These are phyloP conservation scores for Schwanniomyces sp. DNA, from an alignment of 805 yeast species.

Conservation along the genomic window DNA sequence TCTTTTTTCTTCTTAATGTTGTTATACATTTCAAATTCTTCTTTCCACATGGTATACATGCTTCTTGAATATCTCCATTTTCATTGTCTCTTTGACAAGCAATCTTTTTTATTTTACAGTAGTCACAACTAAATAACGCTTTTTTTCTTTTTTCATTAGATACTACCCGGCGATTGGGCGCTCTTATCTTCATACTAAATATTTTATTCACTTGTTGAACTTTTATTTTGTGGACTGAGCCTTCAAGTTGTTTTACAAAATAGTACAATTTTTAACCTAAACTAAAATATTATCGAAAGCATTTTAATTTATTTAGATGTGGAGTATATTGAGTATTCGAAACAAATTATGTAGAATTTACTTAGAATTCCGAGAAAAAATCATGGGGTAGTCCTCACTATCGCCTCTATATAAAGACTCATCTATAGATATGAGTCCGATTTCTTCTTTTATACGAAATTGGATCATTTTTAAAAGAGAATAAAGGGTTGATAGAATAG, in stretches of 20 bases:
- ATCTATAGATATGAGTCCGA: constrained; percentile 12
- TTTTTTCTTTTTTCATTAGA: constrained; percentile 24
- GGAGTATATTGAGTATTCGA: not conserved
- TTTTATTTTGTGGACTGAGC: no score
- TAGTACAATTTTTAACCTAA: no score
- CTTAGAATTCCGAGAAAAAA: not conserved
- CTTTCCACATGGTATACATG: constrained; percentile 30
- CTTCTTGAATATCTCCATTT: constrained; percentile 5
- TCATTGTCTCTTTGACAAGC: not conserved
- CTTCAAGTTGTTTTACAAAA: no score
- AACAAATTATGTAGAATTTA: not conserved
- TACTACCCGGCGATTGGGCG: constrained; percentile 28
- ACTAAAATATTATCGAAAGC: no score
- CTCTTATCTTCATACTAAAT: not conserved
- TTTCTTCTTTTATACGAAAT: constrained; percentile 15
- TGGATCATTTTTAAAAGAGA: constrained; percentile 17
- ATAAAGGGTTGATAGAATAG: constrained; percentile 15
- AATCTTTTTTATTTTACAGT: not conserved
- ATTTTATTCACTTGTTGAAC: no score
- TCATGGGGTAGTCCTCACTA: not conserved
- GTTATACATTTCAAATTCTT: constrained; percentile 41
- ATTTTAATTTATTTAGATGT: no score
- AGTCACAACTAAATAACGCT: not conserved
- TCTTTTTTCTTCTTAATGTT: constrained; percentile 39
- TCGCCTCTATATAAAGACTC: not conserved